Evolutionary conservation across 1,284 basidiomycete genomes (phyloP).

Genomic region (Cutaneotrichosporon arboriforme): DNA sequence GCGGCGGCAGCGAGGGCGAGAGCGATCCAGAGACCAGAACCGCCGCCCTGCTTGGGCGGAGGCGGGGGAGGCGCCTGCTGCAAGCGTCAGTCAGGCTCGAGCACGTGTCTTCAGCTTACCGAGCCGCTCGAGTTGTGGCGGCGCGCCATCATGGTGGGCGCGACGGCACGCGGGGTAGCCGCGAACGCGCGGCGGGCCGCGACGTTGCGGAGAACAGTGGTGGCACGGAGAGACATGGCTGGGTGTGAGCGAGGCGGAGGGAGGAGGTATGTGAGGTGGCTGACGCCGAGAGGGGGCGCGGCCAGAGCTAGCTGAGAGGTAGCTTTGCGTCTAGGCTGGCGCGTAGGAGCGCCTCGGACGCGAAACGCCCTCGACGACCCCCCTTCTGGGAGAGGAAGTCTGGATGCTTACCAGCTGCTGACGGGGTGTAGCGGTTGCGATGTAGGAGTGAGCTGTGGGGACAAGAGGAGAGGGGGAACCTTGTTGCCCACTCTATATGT

Average conservation of each 20-base stretch:
- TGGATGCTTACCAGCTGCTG: no score
- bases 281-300: no score
- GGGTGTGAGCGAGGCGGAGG: neutral
- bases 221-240: conserved; percentile 35
- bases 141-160: conserved; percentile 24
- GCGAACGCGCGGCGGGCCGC: conserved; percentile 21
- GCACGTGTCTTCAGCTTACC: no score
- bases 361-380: no score
- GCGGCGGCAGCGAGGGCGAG: conserved; percentile 34
- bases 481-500: no score
- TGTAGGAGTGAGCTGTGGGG: neutral
- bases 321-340: no score
- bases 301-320: no score
- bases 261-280: no score
- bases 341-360: no score
- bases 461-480: neutral
- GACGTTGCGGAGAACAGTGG: conserved; percentile 29
- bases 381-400: no score
- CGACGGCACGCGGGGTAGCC: conserved; percentile 8
- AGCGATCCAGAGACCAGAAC: conserved; percentile 22
- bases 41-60: conserved; percentile 29
- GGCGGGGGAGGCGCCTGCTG: conserved; percentile 23
- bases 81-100: neutral
- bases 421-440: neutral
- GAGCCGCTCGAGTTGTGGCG: conserved; percentile 25